Evolutionary conservation across 345 rosid genomes (phyloP).

Genomic region (Aquilaria sinensis): DNA sequence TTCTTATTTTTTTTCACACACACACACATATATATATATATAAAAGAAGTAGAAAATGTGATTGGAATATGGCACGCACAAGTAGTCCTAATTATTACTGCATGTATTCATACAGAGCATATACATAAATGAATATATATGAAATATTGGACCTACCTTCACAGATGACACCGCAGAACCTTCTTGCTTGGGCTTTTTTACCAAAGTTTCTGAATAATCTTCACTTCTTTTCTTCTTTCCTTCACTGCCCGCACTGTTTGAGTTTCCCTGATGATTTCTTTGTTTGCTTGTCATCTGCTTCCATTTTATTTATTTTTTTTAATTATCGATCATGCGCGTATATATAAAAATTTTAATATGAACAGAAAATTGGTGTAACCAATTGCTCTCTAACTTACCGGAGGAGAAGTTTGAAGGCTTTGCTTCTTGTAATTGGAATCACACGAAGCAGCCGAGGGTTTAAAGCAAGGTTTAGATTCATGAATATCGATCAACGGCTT

Average conservation of each 20-base stretch:
- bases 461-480: slow-evolving; percentile 34
- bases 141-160: slow-evolving; percentile 35
- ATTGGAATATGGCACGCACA: too few species aligned
- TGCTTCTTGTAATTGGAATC: slow-evolving; percentile 39
- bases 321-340: neutral
- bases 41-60: too few species aligned
- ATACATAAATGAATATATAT: too few species aligned
- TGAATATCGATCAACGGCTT: slow-evolving; percentile 40
- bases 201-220: slow-evolving; percentile 34
- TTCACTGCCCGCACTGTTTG: slow-evolving; percentile 18
- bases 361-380: neutral
- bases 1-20: neutral
- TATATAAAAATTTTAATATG: neutral
- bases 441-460: slow-evolving; percentile 39
- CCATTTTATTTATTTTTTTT: neutral
- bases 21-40: too few species aligned
- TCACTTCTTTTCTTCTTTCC: slow-evolving; percentile 65
- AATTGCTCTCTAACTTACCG: slow-evolving; percentile 24
- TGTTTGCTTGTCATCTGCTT: slow-evolving; percentile 29
- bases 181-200: slow-evolving; percentile 50
- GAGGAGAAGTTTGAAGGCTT: slow-evolving; percentile 31
- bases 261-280: slow-evolving; percentile 33
- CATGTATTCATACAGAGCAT: too few species aligned
- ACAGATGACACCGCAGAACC: slow-evolving; percentile 45
- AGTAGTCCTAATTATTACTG: too few species aligned